Conservation (phyloP, 805 yeast species). For the Suhomyces kilbournensis region DNA sequence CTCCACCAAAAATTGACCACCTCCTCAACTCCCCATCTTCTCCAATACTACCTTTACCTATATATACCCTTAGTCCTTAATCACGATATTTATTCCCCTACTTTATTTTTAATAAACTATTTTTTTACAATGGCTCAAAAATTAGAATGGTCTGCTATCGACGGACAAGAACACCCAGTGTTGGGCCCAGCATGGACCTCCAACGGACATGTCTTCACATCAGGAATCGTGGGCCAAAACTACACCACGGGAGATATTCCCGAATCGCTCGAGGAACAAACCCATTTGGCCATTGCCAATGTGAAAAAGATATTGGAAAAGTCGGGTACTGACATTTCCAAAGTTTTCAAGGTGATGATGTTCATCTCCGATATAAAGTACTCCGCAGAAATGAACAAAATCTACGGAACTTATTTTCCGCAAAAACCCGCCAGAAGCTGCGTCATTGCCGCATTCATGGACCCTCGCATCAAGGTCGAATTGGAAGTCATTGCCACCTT, state of each 20-base stretch:
- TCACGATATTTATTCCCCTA: background rate
- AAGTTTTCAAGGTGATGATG: slow-evolving; percentile 48
- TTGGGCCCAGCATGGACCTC: slow-evolving; percentile 28
- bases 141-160: slow-evolving; percentile 24
- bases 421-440: slow-evolving; percentile 54
- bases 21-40: background rate
- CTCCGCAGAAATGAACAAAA: slow-evolving; percentile 42
- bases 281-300: slow-evolving; percentile 43
- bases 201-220: slow-evolving; percentile 21
- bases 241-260: slow-evolving; percentile 40
- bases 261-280: slow-evolving; percentile 43
- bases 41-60: background rate
- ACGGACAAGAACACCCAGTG: slow-evolving; percentile 30
- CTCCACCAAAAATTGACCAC: background rate
- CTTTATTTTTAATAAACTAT: too few relatives aligned
- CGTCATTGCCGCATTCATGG: slow-evolving; percentile 50
- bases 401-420: slow-evolving; percentile 46
- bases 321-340: slow-evolving; percentile 45
- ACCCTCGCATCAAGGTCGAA: slow-evolving; percentile 49
- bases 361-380: slow-evolving; percentile 45
- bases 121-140: slow-evolving; percentile 8
- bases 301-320: slow-evolving; percentile 40
- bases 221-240: slow-evolving; percentile 24
- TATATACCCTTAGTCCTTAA: background rate
- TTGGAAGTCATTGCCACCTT: slow-evolving; percentile 46